Conservation (phyloP, 2,329 filamentous ascomycete genomes). For the Dryadomyces sulphureus region DNA sequence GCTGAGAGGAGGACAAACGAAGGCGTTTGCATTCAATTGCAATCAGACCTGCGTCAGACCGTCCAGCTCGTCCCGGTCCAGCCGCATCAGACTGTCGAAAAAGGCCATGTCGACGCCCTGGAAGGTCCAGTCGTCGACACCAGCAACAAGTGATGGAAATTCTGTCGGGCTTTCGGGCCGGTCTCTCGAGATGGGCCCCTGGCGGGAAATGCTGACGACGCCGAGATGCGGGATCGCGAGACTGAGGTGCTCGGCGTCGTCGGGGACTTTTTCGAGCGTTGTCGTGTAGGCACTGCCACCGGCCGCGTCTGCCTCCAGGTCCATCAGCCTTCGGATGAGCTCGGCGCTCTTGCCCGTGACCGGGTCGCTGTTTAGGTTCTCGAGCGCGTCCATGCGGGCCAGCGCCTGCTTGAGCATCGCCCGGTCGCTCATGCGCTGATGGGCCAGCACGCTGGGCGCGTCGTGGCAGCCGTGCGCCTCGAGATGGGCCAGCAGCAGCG, state of each 20-base stretch:
- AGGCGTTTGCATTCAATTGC: too few species aligned
- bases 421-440: constrained; percentile 26
- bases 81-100: constrained; percentile 14
- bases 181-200: constrained; percentile 3
- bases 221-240: constrained; percentile 28
- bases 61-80: too few species aligned
- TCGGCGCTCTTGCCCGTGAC: constrained; percentile 15
- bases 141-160: not conserved
- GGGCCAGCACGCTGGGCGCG: constrained; percentile 17
- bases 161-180: not conserved
- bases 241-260: constrained; percentile 2
- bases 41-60: too few species aligned
- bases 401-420: constrained; percentile 24
- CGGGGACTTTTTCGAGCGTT: not conserved
- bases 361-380: constrained; percentile 9
- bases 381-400: constrained; percentile 17
- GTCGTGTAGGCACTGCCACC: not conserved
- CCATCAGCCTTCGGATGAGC: constrained; percentile 22
- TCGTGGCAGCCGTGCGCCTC: constrained; percentile 9
- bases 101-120: constrained; percentile 20
- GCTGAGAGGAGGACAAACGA: too few species aligned
- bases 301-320: too few species aligned
- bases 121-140: constrained; percentile 17
- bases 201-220: constrained; percentile 18
- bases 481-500: constrained; percentile 26